Evolutionary conservation across 176 grass and related monocot species (phyloP).

Genomic region (Elaeis guineensis): DNA sequence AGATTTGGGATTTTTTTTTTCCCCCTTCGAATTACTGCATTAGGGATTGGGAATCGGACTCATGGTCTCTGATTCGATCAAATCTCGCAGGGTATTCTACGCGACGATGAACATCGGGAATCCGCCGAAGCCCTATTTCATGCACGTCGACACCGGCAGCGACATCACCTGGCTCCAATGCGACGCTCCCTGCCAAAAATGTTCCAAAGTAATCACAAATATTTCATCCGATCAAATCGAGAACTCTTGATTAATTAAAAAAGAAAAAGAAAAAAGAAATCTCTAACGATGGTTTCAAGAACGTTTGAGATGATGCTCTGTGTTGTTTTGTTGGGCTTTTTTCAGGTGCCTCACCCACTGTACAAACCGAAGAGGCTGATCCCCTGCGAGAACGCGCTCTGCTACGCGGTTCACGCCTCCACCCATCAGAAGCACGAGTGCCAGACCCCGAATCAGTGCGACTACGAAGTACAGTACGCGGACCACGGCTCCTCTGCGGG

Average conservation of each 20-base stretch:
- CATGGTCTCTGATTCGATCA: slow-evolving; percentile 6
- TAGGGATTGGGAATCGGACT: too few species aligned
- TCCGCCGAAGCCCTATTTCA: slow-evolving; percentile 70
- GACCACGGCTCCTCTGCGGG: too few species aligned
- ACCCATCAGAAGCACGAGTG: neutral
- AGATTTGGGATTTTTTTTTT: neutral
- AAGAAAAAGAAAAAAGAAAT: too few species aligned
- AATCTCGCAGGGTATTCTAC: slow-evolving; percentile 47
- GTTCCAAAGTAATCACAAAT: slow-evolving; percentile 50
- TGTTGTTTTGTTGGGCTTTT: slow-evolving; percentile 4
- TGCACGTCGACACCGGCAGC: slow-evolving; percentile 91
- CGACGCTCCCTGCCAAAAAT: slow-evolving; percentile 73
- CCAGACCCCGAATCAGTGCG: neutral
- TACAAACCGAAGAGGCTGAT: slow-evolving; percentile 52
- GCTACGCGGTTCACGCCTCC: slow-evolving; percentile 31
- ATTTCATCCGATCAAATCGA: too few species aligned
- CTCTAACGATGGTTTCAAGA: too few species aligned
- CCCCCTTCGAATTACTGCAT: too few species aligned
- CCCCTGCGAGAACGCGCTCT: slow-evolving; percentile 51
- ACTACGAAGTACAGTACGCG: too few species aligned
- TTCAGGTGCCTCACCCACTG: slow-evolving; percentile 56
- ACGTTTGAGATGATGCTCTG: neutral
- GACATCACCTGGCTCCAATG: slow-evolving; percentile 94
- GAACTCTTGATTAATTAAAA: too few species aligned
- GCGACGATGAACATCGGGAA: slow-evolving; percentile 67